A percentile compares a stretch with the other conserved stretches of the same genome.
phyloP scores from a whole-genome alignment of 164 flowering plant species.

The Chimonanthus praecox region DNA sequence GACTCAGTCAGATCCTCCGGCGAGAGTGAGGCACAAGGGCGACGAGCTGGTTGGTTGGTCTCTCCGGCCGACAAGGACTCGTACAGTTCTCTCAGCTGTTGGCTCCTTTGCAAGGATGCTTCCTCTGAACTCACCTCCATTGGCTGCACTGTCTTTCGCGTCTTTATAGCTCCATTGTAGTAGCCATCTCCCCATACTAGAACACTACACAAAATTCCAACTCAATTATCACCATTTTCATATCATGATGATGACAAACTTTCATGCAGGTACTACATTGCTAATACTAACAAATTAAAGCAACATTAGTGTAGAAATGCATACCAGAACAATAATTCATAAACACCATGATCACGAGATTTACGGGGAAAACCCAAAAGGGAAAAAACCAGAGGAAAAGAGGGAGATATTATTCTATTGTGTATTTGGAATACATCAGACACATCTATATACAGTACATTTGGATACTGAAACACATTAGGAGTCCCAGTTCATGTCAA shows the following conservation, averaged over 20 bases:
- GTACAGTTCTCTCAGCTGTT: constrained; percentile 84
- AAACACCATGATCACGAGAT: too few species aligned
- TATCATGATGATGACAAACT: not conserved
- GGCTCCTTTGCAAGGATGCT: constrained; percentile 79
- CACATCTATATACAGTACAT: too few species aligned
- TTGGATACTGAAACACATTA: too few species aligned
- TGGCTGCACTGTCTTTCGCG: constrained; percentile 90
- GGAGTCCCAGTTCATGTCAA: too few species aligned
- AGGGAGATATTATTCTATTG: too few species aligned
- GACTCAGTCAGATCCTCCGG: constrained; percentile 96
- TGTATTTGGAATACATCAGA: too few species aligned
- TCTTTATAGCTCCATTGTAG: constrained; percentile 94
- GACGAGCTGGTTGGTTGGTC: constrained; percentile 51
- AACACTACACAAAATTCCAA: constrained; percentile 28
- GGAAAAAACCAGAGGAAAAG: too few species aligned
- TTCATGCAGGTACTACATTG: too few species aligned
- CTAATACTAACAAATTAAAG: not conserved
- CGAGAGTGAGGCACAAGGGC: constrained; percentile 80
- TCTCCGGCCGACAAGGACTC: constrained; percentile 78
- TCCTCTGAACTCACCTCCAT: constrained; percentile 87
- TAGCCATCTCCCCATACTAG: constrained; percentile 91
- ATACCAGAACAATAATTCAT: too few species aligned
- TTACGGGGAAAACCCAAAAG: too few species aligned
- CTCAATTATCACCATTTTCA: not conserved
- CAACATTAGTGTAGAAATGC: not conserved